Base-by-base conservation (phyloP, 768 basidiomycete species). In the Hygrocybe coccinea region DNA sequence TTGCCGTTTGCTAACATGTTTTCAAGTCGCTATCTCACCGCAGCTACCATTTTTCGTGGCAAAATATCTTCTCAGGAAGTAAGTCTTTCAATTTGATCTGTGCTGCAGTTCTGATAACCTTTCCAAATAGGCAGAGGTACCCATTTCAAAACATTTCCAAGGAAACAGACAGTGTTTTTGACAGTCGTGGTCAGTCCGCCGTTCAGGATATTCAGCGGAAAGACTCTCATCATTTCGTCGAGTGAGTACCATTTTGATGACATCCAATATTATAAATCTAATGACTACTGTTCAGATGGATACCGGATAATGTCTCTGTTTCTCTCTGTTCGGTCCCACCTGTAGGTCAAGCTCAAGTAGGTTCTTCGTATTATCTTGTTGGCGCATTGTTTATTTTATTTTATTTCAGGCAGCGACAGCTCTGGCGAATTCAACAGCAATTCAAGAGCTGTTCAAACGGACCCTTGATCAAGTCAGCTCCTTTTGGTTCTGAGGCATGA, bases 231-330 rank as follows among this genome's bases (percentile, higher is more conserved):
- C 78, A 81, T 38, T 93, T 93, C 60, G 90, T 92, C 15, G 90
- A 93, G 87, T 91, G 68, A 56, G 84, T 72, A n/a, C n/a, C 8
- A 37, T 46, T 22, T 34, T 34, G 25, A 10, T 4, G 4, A 24
- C 48, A 25, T 6, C 35, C 44, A 9, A 10, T 39, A 12, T 54
- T 34, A 11, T 46, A 35, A 39, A 21, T 17, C 36, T 46, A 22
- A 44, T 34, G 15, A 46, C 52, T 60, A 29, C 29, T 39, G 41
- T 3, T 50, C 54, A 89, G 87, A 62, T 91, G 91, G 91, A 91
- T 93, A 60, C 91, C 91, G 6, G 91, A 92, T 69, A 92, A 93
- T 59, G 86, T 93, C 8, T 92, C 90, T 0, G 84, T 91, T 15
- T 87, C 89, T 0, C 70, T 92, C 48, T 89, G 90, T 58, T 85